Percentiles rank a stretch among this genome's conserved stretches.
Evolutionary conservation across 2,329 filamentous ascomycete species (phyloP).

Genomic region (Scleromitrula shiraiana): DNA sequence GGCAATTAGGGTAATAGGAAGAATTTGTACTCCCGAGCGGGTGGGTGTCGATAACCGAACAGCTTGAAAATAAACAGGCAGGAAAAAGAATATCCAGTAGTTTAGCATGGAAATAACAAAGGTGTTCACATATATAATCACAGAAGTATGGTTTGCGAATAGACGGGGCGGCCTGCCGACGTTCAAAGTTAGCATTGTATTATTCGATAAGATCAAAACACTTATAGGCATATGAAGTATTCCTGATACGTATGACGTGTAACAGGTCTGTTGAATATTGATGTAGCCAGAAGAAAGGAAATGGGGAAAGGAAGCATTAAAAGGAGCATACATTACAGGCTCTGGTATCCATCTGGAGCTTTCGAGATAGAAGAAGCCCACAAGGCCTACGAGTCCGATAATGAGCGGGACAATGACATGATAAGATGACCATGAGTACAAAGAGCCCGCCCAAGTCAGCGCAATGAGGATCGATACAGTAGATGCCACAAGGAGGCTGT

Average conservation of each 20-base stretch:
- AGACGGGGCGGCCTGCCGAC: conserved; percentile 1
- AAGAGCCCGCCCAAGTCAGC: neutral
- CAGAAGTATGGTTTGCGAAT: conserved; percentile 11
- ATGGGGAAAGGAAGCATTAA: neutral
- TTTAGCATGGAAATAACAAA: conserved; percentile 33
- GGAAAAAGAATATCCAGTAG: conserved; percentile 34
- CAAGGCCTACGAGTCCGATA: neutral
- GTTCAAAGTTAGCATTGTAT: neutral
- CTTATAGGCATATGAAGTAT: neutral
- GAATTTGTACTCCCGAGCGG: conserved; percentile 43
- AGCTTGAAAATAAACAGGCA: conserved; percentile 38
- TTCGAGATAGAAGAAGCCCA: neutral
- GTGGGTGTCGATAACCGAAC: conserved; percentile 44
- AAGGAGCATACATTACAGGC: neutral
- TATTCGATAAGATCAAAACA: neutral
- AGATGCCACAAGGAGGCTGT: neutral
- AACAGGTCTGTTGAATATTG: neutral
- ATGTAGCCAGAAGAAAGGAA: neutral
- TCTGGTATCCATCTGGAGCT: neutral
- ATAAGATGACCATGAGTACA: neutral
- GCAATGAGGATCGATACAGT: neutral
- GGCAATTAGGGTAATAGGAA: conserved; percentile 37
- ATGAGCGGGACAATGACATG: neutral
- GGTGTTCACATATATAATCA: conserved; percentile 28
- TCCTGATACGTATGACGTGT: neutral